A percentile compares a stretch with the other conserved stretches of the same genome.
phyloP scores from a whole-genome alignment of 169 alveolate species.

The Plasmodium coatneyi region DNA sequence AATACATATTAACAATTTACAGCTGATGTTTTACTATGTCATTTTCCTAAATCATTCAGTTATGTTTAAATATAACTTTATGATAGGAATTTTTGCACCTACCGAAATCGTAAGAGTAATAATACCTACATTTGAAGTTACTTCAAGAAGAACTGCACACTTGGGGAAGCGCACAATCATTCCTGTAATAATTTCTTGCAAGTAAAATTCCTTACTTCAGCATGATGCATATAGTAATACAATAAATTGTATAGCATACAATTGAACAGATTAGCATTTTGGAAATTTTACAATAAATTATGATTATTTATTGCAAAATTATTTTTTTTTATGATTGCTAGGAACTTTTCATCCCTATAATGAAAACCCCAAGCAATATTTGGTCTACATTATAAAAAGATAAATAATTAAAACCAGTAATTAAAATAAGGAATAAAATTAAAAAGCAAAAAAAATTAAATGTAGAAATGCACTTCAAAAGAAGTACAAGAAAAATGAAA shows the following conservation, averaged over 20 bases:
- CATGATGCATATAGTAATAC: slow-evolving; percentile 82
- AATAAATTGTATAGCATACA: slow-evolving; percentile 4
- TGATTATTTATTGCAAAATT: not conserved
- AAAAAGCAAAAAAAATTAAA: not conserved
- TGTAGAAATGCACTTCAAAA: too few relatives aligned
- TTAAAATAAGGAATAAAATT: too few relatives aligned
- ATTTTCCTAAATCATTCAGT: not conserved
- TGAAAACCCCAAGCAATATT: not conserved
- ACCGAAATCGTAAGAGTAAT: not conserved
- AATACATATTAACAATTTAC: not conserved
- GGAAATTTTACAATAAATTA: too few relatives aligned
- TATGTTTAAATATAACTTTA: not conserved
- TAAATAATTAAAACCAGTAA: too few relatives aligned
- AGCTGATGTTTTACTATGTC: not conserved
- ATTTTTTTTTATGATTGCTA: not conserved
- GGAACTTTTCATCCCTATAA: not conserved
- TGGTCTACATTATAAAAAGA: not conserved
- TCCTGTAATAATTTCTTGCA: not conserved
- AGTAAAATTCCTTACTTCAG: slow-evolving; percentile 64
- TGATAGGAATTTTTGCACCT: not conserved
- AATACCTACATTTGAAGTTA: not conserved
- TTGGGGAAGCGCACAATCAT: not conserved
- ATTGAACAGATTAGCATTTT: not conserved
- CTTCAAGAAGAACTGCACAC: not conserved
- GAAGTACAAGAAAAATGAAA: too few relatives aligned